Conservation (phyloP, 2,329 filamentous ascomycete species). For the Ophiostoma sp. region DNA sequence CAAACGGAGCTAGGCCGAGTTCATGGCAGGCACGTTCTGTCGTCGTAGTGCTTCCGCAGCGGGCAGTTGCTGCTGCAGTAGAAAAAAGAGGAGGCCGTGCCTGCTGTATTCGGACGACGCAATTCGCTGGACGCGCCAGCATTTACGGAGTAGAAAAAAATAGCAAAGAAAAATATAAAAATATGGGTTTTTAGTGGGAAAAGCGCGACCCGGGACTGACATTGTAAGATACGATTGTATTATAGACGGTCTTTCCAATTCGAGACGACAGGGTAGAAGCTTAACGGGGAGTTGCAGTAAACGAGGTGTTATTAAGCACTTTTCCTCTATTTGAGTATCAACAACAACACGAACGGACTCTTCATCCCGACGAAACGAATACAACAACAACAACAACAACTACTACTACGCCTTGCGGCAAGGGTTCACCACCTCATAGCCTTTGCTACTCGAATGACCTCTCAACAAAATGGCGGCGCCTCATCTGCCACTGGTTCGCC, state of each 20-base stretch:
- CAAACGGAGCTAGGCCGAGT: not conserved
- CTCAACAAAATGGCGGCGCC: not conserved
- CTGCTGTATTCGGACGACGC: not conserved
- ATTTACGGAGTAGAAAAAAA: not conserved
- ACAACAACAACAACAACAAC: too few relatives aligned
- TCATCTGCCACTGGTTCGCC: not conserved
- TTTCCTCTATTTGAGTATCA: too few relatives aligned
- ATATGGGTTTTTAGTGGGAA: not conserved
- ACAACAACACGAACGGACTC: too few relatives aligned
- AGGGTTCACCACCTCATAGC: too few relatives aligned
- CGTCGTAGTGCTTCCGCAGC: too few relatives aligned
- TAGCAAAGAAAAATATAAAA: not conserved
- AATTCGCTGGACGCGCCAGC: not conserved
- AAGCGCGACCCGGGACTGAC: too few relatives aligned
- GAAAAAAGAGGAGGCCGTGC: not conserved
- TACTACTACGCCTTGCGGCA: too few relatives aligned
- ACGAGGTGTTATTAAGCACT: too few relatives aligned
- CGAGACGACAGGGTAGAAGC: not conserved
- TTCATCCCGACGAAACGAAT: too few relatives aligned
- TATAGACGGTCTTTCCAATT: not conserved
- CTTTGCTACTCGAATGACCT: not conserved
- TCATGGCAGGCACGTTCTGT: not conserved
- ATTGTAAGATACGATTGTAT: too few relatives aligned
- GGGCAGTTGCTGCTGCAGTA: not conserved
- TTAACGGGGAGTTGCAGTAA: not conserved